Conservation (phyloP, 768 basidiomycete species). For the Sarcodon aspratus region DNA sequence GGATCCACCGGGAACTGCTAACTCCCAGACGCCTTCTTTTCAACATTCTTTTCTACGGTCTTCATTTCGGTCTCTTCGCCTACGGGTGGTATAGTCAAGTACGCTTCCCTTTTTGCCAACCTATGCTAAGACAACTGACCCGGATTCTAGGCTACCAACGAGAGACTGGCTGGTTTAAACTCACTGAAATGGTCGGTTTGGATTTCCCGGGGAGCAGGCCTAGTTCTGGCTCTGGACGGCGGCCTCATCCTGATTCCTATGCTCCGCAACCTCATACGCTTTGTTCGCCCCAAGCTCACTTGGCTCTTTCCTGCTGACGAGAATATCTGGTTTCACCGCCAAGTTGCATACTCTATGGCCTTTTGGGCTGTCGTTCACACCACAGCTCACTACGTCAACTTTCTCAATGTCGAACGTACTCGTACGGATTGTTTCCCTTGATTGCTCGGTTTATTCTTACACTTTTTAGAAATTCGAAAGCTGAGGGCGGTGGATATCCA, state of each 20-base stretch:
- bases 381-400: slow-evolving; percentile 90
- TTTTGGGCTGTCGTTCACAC: slow-evolving; percentile 92
- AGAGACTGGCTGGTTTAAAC: slow-evolving; percentile 64
- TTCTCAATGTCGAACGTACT: slow-evolving; percentile 81
- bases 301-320: slow-evolving; percentile 89
- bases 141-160: slow-evolving; percentile 40
- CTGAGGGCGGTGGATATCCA: slow-evolving; percentile 75
- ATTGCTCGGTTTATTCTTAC: neutral
- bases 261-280: slow-evolving; percentile 78
- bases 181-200: slow-evolving; percentile 76
- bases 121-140: slow-evolving; percentile 2
- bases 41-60: slow-evolving; percentile 71
- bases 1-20: slow-evolving; percentile 66
- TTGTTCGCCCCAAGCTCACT: slow-evolving; percentile 69
- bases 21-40: slow-evolving; percentile 52
- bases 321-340: slow-evolving; percentile 93
- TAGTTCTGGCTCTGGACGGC: slow-evolving; percentile 81
- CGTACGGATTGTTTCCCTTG: slow-evolving; percentile 35
- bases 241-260: slow-evolving; percentile 82
- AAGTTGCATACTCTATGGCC: slow-evolving; percentile 89
- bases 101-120: neutral
- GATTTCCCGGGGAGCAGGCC: slow-evolving; percentile 84
- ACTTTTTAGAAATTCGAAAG: slow-evolving; percentile 59
- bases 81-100: slow-evolving; percentile 90
- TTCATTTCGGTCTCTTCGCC: slow-evolving; percentile 62